phyloP scores from a whole-genome alignment of 208 protist species.

The Jaenimonas drosophilae region DNA sequence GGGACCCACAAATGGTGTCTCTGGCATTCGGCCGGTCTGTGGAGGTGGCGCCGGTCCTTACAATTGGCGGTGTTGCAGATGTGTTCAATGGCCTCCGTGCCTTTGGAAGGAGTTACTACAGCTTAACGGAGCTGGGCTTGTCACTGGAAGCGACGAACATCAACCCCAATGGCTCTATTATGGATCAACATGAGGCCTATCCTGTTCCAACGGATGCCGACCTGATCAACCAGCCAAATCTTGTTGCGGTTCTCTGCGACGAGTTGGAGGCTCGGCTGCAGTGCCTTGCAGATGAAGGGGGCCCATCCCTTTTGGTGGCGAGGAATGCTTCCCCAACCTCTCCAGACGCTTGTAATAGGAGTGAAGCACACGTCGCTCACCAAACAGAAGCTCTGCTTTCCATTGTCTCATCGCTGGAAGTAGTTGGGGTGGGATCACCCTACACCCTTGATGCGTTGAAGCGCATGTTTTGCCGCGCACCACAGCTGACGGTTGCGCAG shows the following conservation, averaged over 20 bases:
- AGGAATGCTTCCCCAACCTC: constrained; percentile 8
- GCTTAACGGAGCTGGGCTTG: constrained; percentile 51
- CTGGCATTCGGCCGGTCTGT: constrained; percentile 59
- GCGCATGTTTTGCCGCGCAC: neutral
- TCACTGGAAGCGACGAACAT: constrained; percentile 24
- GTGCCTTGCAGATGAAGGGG: constrained; percentile 1
- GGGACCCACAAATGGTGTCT: constrained; percentile 55
- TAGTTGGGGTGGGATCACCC: neutral
- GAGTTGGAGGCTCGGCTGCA: constrained; percentile 47
- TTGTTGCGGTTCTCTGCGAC: constrained; percentile 59
- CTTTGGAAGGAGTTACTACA: constrained; percentile 50
- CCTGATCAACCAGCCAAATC: constrained; percentile 59
- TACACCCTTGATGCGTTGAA: neutral
- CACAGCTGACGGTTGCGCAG: neutral
- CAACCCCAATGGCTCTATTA: constrained; percentile 9
- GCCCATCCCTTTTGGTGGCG: neutral
- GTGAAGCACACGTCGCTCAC: neutral
- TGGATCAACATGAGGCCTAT: constrained; percentile 9
- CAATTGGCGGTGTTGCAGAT: constrained; percentile 23
- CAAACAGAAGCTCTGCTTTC: neutral
- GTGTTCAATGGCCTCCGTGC: constrained; percentile 39
- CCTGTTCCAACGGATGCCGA: constrained; percentile 7
- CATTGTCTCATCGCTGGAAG: neutral
- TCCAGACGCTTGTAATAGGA: constrained; percentile 6
- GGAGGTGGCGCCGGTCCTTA: constrained; percentile 34